These are phyloP conservation scores for Stachybotrys echinatus DNA, from an alignment of 2,329 filamentous ascomycete genomes.

Conservation along the genomic window DNA sequence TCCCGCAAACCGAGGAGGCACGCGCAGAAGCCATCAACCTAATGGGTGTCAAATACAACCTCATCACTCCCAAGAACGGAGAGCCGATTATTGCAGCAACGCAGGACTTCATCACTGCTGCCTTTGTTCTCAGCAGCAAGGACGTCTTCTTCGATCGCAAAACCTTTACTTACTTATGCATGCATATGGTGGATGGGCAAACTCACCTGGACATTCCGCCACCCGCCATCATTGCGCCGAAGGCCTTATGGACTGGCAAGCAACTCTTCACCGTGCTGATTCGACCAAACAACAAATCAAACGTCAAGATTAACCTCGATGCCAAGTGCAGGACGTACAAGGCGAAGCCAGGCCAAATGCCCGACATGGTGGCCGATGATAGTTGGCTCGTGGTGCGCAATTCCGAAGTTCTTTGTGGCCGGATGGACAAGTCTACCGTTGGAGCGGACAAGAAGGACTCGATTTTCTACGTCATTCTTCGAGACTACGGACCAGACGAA, in stretches of 20 bases:
- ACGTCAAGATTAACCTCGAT: constrained; percentile 85
- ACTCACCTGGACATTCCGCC: constrained; percentile 78
- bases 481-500: constrained; percentile 88
- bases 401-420: constrained; percentile 93
- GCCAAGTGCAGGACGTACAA: constrained; percentile 84
- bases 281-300: constrained; percentile 76
- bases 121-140: constrained; percentile 86
- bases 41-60: constrained; percentile 97
- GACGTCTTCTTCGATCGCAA: constrained; percentile 88
- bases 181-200: constrained; percentile 85
- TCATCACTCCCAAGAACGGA: constrained; percentile 94
- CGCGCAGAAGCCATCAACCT: constrained; percentile 90
- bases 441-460: constrained; percentile 97
- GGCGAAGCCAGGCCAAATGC: constrained; percentile 47
- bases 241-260: constrained; percentile 92
- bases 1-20: constrained; percentile 95
- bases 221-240: constrained; percentile 79
- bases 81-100: constrained; percentile 98
- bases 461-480: constrained; percentile 91
- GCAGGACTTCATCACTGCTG: constrained; percentile 96
- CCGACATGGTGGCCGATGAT: constrained; percentile 83
- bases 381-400: constrained; percentile 91
- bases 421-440: constrained; percentile 98
- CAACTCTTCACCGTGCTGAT: constrained; percentile 91
- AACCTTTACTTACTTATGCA: constrained; percentile 83